Evolutionary conservation across 306 rosid genomes (phyloP), one percentile per base, ranked within the genome.

Genomic region (Corylus avellana): DNA sequence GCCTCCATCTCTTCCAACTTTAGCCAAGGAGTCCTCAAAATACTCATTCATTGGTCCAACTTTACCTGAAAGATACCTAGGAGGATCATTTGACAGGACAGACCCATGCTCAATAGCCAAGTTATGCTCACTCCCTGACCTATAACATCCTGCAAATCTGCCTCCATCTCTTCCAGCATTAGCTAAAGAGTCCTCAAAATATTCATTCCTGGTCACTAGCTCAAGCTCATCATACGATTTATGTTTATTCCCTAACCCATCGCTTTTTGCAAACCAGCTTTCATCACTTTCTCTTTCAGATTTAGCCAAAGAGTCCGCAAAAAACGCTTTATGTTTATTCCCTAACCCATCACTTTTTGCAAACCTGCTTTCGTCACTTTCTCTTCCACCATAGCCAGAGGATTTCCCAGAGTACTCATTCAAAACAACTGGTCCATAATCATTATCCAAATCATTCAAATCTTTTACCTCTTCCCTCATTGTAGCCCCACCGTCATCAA

Each of bases 371-470:
- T 74, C 68, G 29, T n/a, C 78, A 75, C 5, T 39, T 22, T 74
- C 79, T 53, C 73, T 73, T 75, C 76, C 74, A 22, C 56, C 3
- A 64, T 75, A 53, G 25, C 29, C 68, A 44, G 73, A 32, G 67
- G 75, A 79, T 75, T 84, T 80, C 79, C 83, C 63, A 35, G 42
- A 70, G 86, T 42, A 46, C 32, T 76, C 59, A 84, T 70, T 75
- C 46, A 25, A 66, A 32, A 18, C 57, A 27, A 29, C 1, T 0
- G 76, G 84, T 73, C 79, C 76, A 56, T 51, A 50, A 42, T 27
- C 44, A 22, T 54, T 80, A 48, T 53, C 76, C 48, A 53, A 50
- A 74, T 66, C 75, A 69, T 55, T 75, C 70, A 57, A 74, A 74
- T 79, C 73, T 55, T 64, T 69, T 57, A 42, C 77, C 47, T 64